phyloP scores from a whole-genome alignment of 257 asterid genomes.

The Coffea canephora region DNA sequence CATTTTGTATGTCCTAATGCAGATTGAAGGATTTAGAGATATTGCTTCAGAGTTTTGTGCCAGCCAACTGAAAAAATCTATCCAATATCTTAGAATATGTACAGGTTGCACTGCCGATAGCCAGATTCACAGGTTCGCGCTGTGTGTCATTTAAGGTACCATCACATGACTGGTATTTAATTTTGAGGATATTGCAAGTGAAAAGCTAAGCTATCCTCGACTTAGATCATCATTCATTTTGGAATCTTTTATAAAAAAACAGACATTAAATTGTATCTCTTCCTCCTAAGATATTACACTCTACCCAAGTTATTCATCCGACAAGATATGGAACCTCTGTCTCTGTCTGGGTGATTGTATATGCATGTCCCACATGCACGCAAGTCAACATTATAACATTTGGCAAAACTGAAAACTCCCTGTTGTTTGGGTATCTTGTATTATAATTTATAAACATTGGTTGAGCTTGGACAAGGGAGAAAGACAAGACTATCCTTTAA shows the following conservation, averaged over 20 bases:
- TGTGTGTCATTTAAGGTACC: neutral
- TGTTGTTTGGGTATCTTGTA: no score
- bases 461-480: no score
- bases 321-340: neutral
- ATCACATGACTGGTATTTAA: neutral
- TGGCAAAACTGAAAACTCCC: no score
- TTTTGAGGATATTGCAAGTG: neutral
- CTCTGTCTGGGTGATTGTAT: no score
- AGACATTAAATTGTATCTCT: neutral
- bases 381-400: no score
- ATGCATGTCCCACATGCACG: no score
- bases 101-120: neutral
- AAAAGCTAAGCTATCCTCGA: neutral
- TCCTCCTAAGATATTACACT: neutral
- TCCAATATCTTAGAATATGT: neutral
- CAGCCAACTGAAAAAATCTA: slow-evolving; percentile 31
- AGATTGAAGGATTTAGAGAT: slow-evolving; percentile 76
- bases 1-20: slow-evolving; percentile 14
- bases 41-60: slow-evolving; percentile 48
- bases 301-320: neutral
- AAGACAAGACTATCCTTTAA: no score
- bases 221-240: neutral
- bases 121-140: neutral
- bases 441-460: no score
- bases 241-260: neutral